Percentiles rank a stretch among this genome's conserved stretches.
Conservation (phyloP, 2,329 filamentous ascomycete genomes). For the Colletotrichum musicola region DNA sequence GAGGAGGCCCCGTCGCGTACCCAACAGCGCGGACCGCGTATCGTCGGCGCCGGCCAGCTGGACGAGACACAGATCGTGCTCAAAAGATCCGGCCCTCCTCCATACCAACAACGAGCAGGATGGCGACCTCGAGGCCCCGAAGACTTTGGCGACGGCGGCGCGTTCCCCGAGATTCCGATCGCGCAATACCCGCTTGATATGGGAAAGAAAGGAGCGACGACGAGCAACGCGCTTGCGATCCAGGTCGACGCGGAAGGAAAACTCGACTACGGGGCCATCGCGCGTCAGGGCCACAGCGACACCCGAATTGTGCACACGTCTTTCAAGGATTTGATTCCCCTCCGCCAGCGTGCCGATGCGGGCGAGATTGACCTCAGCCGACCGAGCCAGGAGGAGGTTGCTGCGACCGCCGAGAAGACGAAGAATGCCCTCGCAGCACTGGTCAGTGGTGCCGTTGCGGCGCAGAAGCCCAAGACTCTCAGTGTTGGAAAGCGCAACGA, state of each 20-base stretch:
- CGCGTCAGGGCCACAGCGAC: conserved; percentile 86
- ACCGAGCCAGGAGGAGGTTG: conserved; percentile 86
- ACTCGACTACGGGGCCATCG: conserved; percentile 96
- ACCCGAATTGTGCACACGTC: conserved; percentile 90
- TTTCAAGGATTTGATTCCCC: conserved; percentile 96
- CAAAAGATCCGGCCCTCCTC: conserved; percentile 84
- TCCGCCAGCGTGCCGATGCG: conserved; percentile 91
- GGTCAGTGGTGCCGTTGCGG: conserved; percentile 86
- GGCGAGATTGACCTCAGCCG: conserved; percentile 90
- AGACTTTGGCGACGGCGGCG: conserved; percentile 96
- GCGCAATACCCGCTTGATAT: conserved; percentile 97
- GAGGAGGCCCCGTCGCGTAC: conserved; percentile 81
- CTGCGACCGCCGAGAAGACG: conserved; percentile 87
- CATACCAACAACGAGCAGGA: conserved; percentile 87
- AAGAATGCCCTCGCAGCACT: conserved; percentile 86
- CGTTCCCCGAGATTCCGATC: conserved; percentile 92
- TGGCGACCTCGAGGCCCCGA: conserved; percentile 92
- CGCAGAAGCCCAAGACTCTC: conserved; percentile 96
- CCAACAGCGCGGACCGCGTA: conserved; percentile 83
- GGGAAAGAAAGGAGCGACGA: conserved; percentile 81
- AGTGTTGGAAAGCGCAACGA: conserved; percentile 84
- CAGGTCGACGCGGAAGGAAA: conserved; percentile 93
- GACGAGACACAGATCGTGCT: conserved; percentile 89
- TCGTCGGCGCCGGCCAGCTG: conserved; percentile 82
- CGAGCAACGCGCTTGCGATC: conserved; percentile 90